Evolutionary conservation across 768 basidiomycete genomes (phyloP), one percentile per base, ranked within the genome.

Genomic region (Symmetrospora coprosmae): DNA sequence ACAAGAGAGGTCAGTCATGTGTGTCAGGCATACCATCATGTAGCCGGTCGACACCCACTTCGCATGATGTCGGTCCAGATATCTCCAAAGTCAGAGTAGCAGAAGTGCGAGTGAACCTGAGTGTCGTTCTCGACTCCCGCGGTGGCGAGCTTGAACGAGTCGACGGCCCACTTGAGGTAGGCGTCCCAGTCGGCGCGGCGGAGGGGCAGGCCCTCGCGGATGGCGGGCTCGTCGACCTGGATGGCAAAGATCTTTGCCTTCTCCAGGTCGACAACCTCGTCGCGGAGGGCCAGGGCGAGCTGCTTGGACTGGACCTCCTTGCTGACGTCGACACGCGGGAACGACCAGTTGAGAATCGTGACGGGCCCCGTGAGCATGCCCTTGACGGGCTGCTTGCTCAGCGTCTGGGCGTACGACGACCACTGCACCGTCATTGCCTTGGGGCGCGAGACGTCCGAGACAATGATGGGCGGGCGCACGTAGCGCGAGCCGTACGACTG

Each of bases 401-500:
- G 71, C 72, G 86, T 89, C 78, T 97, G 94, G 55, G 94, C 94
- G 74, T 92, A 97, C 70, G 82, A 81, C 64, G 85, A 87, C 94
- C 94, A 99, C 73, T 81, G 82, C 71, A 97, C 91, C 70, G 94
- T 96, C 78, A 99, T 97, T 50, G 92, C 82, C 39, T 75, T 75
- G 50, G 87, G 81, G 67, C 94, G 87, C 76, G 86, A 90, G 72
- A 99, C 85, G 73, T 99, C 94, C 37, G 90, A 92, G 71, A 97
- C 91, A 71, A 99, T 82, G 77, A 97, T 94, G 65, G 92, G 92
- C 55, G 92, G 92, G 68, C 92, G 89, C 67, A 99, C 92, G 73
- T 97, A 99, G 66, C 92, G 90, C 70, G 91, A 96, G 63, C 94
- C 94, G 76, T 99, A 99, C 74, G 87, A 90, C 78, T 99, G 94